Evolutionary conservation across 2,329 filamentous ascomycete genomes (phyloP), one percentile per base, ranked within the genome.

Genomic region (Clonostachys byssicola): DNA sequence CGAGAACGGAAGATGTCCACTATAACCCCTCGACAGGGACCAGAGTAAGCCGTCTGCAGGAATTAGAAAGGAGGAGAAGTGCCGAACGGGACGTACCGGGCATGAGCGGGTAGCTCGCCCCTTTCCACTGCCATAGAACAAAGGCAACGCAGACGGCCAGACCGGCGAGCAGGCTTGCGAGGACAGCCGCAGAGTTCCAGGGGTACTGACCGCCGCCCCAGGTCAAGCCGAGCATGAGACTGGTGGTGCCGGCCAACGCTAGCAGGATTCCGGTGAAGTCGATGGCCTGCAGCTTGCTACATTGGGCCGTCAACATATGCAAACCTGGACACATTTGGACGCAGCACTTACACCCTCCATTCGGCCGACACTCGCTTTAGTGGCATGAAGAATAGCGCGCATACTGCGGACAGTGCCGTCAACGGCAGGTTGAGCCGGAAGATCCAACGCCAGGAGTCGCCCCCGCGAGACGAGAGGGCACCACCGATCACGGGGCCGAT

Each of bases 321-420:
- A 16, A 30, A 40, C 36, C 33, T 17, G 35, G 12, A 53, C 33
- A 14, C 17, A 16, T n/a, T 18, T n/a, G 17, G 34, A 13, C 14
- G 12, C 38, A 13, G 17, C 16, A 56, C 64, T 52, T 43, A 71
- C 68, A 67, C 16, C 52, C 59, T 68, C 74, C 78, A 81, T 35
- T 76, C 65, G 0, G 75, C 77, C 16, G 74, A 61, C 0, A 80
- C 75, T 43, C 72, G 75, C 40, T 76, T 77, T 39, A 81, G 53
- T 0, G 77, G 78, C 77, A 81, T 80, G 53, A 79, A 75, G 54
- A 78, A 78, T 0, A 80, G 47, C 12, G 79, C 73, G 33, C 66
- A 68, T 0, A 66, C 40, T 0, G 73, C 75, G 0, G 73, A 71
- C 1, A 80, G 48, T 0, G 67, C 63, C 0, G 75, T 77, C 18